Evolutionary conservation across 2,329 filamentous ascomycete genomes (phyloP).

Genomic region (Venturia aucupariae): DNA sequence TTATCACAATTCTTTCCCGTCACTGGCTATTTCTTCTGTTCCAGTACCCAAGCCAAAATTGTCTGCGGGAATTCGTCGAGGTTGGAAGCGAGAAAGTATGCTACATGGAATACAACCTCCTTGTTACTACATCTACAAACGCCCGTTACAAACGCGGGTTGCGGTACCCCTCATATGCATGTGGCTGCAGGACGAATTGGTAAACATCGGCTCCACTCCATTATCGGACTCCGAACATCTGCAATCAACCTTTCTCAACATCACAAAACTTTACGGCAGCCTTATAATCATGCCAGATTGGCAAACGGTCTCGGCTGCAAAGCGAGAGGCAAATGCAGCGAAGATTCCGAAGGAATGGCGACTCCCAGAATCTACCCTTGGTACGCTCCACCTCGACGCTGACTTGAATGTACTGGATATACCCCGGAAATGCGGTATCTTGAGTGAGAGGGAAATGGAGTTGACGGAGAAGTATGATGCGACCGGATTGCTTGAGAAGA

Average conservation of each 20-base stretch:
- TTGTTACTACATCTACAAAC: no score
- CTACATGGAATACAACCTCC: no score
- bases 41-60: no score
- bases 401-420: conserved; percentile 24
- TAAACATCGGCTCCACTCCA: neutral
- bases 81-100: no score
- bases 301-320: conserved; percentile 24
- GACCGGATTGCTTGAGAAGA: conserved; percentile 22
- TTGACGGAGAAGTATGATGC: conserved; percentile 30
- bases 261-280: neutral
- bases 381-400: conserved; percentile 19
- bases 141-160: no score
- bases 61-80: no score
- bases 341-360: conserved; percentile 28
- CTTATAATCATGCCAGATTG: conserved; percentile 19
- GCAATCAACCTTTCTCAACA: neutral
- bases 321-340: conserved; percentile 21
- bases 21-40: no score
- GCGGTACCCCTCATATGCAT: neutral
- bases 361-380: conserved; percentile 20
- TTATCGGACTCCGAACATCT: neutral
- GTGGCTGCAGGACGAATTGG: neutral
- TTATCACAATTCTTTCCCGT: no score
- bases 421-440: conserved; percentile 23
- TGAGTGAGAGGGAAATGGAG: conserved; percentile 25